phyloP scores from a whole-genome alignment of 1,139 yeast genomes.

The Magnusiomyces ingens region DNA sequence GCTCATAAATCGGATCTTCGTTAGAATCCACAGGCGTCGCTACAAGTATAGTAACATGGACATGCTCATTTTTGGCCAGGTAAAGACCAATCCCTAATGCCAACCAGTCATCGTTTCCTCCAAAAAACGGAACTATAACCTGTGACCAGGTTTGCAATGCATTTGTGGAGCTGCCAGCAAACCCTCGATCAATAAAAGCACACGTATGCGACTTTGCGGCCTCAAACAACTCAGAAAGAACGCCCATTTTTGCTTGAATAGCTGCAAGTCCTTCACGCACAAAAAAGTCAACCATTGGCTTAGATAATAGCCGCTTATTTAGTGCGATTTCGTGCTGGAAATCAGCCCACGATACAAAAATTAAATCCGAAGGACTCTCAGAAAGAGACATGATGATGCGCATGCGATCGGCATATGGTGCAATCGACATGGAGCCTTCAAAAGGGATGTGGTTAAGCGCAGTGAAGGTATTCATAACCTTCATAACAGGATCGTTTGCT shows the following conservation, averaged over 20 bases:
- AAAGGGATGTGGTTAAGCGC: constrained; percentile 45
- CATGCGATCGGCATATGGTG: constrained; percentile 39
- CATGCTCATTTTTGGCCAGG: constrained; percentile 12
- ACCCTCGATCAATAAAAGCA: constrained; percentile 17
- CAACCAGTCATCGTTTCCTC: constrained; percentile 12
- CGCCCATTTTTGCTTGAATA: constrained; percentile 16
- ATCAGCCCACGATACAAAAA: constrained; percentile 21
- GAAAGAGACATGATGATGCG: constrained; percentile 22
- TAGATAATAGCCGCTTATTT: constrained; percentile 9
- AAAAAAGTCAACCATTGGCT: not conserved
- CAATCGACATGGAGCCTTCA: constrained; percentile 47
- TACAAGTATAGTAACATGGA: constrained; percentile 10
- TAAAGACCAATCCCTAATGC: constrained; percentile 14
- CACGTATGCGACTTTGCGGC: constrained; percentile 12
- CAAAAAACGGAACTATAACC: constrained; percentile 14
- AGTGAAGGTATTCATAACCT: constrained; percentile 49
- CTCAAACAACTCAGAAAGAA: constrained; percentile 10
- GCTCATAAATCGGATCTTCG: not conserved
- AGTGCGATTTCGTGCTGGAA: constrained; percentile 6
- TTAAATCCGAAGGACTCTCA: constrained; percentile 14
- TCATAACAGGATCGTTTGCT: constrained; percentile 43
- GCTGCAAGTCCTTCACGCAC: constrained; percentile 11
- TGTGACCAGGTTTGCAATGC: not conserved
- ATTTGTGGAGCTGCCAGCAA: constrained; percentile 5
- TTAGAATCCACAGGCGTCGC: not conserved